phyloP scores from a whole-genome alignment of 257 asterid species.

The Solanum appendiculatum region DNA sequence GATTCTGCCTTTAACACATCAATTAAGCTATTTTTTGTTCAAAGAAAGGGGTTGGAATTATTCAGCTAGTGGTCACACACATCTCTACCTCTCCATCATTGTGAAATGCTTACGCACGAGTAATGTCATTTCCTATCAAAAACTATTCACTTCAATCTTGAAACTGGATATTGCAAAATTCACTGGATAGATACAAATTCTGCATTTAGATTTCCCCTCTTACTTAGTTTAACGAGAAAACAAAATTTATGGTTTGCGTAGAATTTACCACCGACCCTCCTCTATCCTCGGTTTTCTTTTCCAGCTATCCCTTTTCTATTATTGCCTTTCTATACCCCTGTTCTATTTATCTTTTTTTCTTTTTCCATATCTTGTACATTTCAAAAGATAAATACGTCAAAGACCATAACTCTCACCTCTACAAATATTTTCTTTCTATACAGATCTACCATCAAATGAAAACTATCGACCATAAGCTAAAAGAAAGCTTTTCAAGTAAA shows the following conservation, averaged over 20 bases:
- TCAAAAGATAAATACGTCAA: background rate
- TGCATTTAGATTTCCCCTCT: background rate
- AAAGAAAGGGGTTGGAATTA: background rate
- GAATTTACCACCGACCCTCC: background rate
- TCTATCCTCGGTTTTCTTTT: background rate
- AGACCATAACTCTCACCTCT: background rate
- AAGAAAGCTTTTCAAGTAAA: background rate
- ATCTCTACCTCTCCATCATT: background rate
- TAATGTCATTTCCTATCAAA: background rate
- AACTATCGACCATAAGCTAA: background rate
- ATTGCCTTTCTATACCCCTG: too few relatives aligned
- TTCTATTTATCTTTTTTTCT: background rate
- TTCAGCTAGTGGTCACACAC: background rate
- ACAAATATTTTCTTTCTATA: background rate
- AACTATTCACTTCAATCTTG: background rate
- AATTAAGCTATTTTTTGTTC: background rate
- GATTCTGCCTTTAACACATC: background rate
- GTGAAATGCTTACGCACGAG: background rate
- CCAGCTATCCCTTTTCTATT: background rate
- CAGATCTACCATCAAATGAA: background rate
- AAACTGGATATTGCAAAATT: background rate
- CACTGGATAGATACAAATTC: background rate
- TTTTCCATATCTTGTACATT: background rate
- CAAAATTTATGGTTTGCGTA: too few relatives aligned
- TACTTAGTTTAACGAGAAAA: background rate